Evolutionary conservation across 1,284 basidiomycete species (phyloP), one percentile per base, ranked within the genome.

Genomic region (Ustilago sp.): DNA sequence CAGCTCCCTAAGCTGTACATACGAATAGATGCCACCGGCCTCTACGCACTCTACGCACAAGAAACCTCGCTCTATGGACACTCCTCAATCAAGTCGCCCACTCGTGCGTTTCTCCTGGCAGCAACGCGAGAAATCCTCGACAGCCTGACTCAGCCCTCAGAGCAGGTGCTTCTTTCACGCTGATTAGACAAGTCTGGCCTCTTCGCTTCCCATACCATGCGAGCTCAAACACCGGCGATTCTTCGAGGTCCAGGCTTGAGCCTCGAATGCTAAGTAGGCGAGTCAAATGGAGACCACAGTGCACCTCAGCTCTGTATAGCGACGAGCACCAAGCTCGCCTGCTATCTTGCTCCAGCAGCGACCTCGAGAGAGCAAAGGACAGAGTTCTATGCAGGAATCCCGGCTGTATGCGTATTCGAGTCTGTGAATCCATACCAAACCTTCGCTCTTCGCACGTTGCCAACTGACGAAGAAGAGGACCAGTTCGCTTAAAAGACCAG

Each of bases 141-240:
- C 34, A 36, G 23, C n/a, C 52, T 53, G 52, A 53, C 52, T 56
- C 54, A 56, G 54, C 54, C 38, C 54, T 39, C 38, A 41, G 38
- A 4, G 9, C 4, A 32, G 4, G 6, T 50, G 48, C 31, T 50
- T 7, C 28, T 32, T 50, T 15, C 48, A 12, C 48, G 48, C 48
- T 50, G 48, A 50, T 28, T 50, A 12, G 31, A 17, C 1, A 50
- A 7, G 48, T 50, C 48, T 50, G 48, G 28, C 9, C 48, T 19
- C 43, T 19, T 7, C 17, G 6, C n/a, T 45, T 45, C 43, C 43
- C 43, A 19, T 7, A 19, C 43, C 43, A 19, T 45, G 43, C 15
- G 1, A 6, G 28, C 8, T 28, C 48, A 48, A 48, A 48, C 47
- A 32, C 48, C 48, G 48, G 48, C 13, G 28, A 32, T 31, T 15